Conservation (phyloP, 257 asterid genomes). For the Solanum medicagineum region DNA sequence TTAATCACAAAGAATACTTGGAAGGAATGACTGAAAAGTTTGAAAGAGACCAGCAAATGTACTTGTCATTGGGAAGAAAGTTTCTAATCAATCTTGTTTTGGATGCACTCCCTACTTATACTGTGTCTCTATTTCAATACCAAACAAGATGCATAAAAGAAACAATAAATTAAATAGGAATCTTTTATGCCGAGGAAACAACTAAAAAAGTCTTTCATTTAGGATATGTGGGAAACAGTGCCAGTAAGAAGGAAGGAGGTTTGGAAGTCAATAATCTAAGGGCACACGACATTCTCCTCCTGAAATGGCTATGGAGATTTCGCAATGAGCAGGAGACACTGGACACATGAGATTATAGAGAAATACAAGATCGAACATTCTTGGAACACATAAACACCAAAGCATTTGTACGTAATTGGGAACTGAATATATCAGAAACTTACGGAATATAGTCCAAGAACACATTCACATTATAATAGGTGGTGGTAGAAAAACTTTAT, state of each 20-base stretch:
- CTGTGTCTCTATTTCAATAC: background rate
- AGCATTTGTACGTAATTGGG: background rate
- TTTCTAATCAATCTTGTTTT: background rate
- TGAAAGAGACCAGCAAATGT: background rate
- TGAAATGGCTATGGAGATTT: background rate
- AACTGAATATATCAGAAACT: background rate
- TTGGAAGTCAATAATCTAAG: background rate
- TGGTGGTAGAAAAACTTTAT: background rate
- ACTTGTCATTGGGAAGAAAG: background rate
- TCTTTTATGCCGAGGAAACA: background rate
- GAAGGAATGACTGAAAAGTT: background rate
- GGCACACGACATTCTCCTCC: background rate
- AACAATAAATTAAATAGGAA: background rate
- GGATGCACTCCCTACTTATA: background rate
- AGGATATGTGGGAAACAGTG: background rate
- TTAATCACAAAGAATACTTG: background rate
- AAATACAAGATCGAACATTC: background rate
- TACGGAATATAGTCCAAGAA: background rate
- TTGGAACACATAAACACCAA: background rate
- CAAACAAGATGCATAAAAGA: background rate
- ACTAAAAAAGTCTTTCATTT: background rate
- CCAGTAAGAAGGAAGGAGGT: background rate
- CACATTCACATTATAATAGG: background rate
- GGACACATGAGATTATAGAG: background rate
- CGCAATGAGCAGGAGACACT: background rate